Evolutionary conservation across 306 rosid species (phyloP).

Genomic region (Quercus suber): DNA sequence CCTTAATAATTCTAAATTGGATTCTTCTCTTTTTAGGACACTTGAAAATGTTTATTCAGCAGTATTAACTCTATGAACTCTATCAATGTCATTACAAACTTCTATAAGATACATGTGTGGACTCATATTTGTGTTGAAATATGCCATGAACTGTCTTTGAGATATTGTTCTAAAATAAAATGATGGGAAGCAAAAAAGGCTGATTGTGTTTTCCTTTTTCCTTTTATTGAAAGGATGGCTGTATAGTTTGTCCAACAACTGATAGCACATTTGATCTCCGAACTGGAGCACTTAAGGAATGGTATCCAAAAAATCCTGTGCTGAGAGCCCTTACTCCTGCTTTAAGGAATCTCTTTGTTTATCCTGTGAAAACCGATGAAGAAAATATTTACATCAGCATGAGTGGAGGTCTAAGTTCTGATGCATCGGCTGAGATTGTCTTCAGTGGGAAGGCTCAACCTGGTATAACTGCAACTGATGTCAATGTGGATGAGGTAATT

Average conservation of each 20-base stretch:
- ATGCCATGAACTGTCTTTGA: not conserved
- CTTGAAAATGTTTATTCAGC: not conserved
- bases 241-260: conserved; percentile 87
- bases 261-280: conserved; percentile 92
- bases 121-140: not conserved
- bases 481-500: conserved; percentile 86
- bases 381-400: conserved; percentile 77
- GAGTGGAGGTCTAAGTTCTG: conserved; percentile 33
- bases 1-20: not conserved
- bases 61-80: not conserved
- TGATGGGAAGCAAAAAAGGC: not conserved
- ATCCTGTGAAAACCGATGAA: conserved; percentile 76
- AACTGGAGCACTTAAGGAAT: conserved; percentile 68
- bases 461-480: conserved; percentile 72
- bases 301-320: conserved; percentile 97
- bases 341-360: conserved; percentile 62
- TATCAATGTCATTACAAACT: no score
- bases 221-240: conserved; percentile 63
- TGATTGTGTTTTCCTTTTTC: not conserved
- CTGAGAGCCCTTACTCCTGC: conserved; percentile 80
- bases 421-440: conserved; percentile 75
- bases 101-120: not conserved
- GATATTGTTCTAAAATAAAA: not conserved
- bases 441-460: conserved; percentile 95
- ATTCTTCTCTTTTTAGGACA: not conserved